Evolutionary conservation across 2,329 filamentous ascomycete genomes (phyloP).

Genomic region (Clarireedia homoeocarpa): DNA sequence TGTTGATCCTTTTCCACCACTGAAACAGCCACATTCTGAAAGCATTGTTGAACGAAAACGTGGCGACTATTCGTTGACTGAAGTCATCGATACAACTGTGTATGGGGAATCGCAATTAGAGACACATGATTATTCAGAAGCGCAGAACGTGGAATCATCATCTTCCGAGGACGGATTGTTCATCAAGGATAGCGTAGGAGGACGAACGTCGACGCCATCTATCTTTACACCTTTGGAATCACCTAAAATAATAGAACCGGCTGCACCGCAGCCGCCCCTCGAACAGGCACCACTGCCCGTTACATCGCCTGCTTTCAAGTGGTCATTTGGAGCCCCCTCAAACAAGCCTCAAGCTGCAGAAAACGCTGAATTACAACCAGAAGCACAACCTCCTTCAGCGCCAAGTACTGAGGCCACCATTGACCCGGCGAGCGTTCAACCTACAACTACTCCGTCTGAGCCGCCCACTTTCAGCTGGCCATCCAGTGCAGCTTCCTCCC

Average conservation of each 20-base stretch:
- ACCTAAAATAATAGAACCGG: background rate
- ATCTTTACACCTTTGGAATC: background rate
- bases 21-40: slow-evolving; percentile 49
- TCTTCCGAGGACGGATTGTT: slow-evolving; percentile 32
- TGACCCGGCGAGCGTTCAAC: background rate
- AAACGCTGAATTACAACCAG: too few species aligned
- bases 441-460: background rate
- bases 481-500: background rate
- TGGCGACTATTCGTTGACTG: slow-evolving; percentile 40
- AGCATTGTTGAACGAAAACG: slow-evolving; percentile 54
- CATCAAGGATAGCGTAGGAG: slow-evolving; percentile 16
- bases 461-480: slow-evolving; percentile 1
- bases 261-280: background rate
- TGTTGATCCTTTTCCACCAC: slow-evolving; percentile 37
- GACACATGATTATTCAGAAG: background rate
- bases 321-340: background rate
- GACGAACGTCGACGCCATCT: background rate
- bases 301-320: background rate
- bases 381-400: background rate
- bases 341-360: background rate
- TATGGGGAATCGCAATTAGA: slow-evolving; percentile 32
- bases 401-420: background rate
- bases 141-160: background rate
- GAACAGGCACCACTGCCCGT: background rate
- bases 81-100: slow-evolving; percentile 49